Conservation (phyloP, 1,284 basidiomycete genomes). For the Irpex sp. region DNA sequence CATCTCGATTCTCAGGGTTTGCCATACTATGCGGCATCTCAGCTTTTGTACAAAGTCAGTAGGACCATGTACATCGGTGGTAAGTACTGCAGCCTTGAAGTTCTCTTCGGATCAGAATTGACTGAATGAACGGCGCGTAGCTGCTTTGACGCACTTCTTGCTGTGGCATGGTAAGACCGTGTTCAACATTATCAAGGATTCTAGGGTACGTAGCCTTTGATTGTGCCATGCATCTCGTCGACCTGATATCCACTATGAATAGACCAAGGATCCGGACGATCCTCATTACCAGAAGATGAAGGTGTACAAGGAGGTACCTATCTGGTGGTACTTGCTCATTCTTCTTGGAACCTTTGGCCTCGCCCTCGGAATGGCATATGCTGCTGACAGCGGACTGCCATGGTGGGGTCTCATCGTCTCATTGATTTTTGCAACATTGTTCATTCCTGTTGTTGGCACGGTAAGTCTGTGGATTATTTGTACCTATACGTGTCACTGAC, state of each 20-base stretch:
- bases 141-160: conserved; percentile 34
- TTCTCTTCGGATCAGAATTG: background rate
- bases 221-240: background rate
- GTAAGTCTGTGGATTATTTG: background rate
- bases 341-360: conserved; percentile 42
- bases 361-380: conserved; percentile 42
- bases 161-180: conserved; percentile 51
- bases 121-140: background rate
- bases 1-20: conserved; percentile 9
- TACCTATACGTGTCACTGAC: too few relatives aligned
- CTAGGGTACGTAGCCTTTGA: conserved; percentile 21
- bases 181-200: conserved; percentile 34
- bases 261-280: conserved; percentile 30
- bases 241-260: background rate
- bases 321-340: conserved; percentile 45
- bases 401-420: conserved; percentile 47
- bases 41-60: conserved; percentile 20
- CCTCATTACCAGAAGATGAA: conserved; percentile 52
- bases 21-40: conserved; percentile 11
- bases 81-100: background rate
- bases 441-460: conserved; percentile 37
- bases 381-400: conserved; percentile 43
- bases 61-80: conserved; percentile 19
- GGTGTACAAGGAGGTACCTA: conserved; percentile 52
- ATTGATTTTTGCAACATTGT: conserved; percentile 38